phyloP scores from a whole-genome alignment of 106 monocot species.

The Apostasia ramifera region DNA sequence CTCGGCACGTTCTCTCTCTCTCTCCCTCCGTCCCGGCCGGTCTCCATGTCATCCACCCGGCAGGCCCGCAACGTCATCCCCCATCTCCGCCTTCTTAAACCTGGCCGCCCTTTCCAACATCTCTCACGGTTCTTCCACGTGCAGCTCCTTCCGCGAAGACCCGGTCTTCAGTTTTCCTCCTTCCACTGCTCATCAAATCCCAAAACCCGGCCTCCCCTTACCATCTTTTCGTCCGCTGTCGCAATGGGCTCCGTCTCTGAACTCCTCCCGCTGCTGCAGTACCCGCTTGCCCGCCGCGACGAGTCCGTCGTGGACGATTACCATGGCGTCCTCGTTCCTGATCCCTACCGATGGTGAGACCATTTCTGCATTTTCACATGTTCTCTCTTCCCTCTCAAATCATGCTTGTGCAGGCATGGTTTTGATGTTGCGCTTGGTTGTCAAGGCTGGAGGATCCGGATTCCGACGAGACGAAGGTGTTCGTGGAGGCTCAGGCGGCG shows the following conservation, averaged over 20 bases:
- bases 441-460: constrained; percentile 93
- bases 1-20: neutral
- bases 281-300: constrained; percentile 80
- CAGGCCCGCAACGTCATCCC: neutral
- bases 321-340: constrained; percentile 67
- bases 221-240: neutral
- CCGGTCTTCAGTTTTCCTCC: neutral
- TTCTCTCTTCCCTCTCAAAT: neutral
- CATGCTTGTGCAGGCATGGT: neutral
- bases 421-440: neutral
- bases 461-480: constrained; percentile 75
- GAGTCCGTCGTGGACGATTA: constrained; percentile 70
- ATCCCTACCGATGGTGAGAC: constrained; percentile 83
- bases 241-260: constrained; percentile 49
- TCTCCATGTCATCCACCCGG: neutral
- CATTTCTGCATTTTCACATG: neutral
- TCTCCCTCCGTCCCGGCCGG: no score
- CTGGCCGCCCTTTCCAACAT: neutral
- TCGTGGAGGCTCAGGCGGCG: constrained; percentile 59
- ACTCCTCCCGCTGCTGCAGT: constrained; percentile 33
- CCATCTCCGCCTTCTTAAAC: neutral
- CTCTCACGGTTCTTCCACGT: neutral
- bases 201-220: no score
- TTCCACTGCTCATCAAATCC: neutral
- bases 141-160: neutral